Conservation (phyloP, 1,139 yeast genomes). For the Protomyces macrosporus region DNA sequence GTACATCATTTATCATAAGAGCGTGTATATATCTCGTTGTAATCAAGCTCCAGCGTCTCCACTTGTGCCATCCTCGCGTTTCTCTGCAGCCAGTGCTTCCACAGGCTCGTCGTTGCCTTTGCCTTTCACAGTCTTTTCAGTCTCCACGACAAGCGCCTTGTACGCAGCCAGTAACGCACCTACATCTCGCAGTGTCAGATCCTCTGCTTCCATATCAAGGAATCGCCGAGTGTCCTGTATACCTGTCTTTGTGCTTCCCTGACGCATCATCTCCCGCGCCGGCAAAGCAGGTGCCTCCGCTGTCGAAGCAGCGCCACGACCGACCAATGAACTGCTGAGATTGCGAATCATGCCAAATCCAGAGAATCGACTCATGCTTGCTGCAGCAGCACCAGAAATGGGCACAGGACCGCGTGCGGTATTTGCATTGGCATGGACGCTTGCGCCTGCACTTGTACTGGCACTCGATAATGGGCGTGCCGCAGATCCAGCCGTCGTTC, state of each 20-base stretch:
- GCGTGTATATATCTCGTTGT: too few species aligned
- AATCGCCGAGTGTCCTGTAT: not conserved
- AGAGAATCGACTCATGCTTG: not conserved
- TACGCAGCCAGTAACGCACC: constrained; percentile 13
- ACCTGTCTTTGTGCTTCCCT: not conserved
- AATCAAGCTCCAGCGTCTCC: too few species aligned
- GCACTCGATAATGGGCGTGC: not conserved
- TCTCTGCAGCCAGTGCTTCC: too few species aligned
- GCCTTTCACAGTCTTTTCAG: not conserved
- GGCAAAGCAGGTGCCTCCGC: not conserved
- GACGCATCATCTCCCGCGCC: not conserved
- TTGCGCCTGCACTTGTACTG: not conserved
- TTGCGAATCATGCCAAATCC: not conserved
- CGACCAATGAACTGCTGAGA: not conserved
- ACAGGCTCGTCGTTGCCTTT: too few species aligned
- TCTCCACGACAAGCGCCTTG: not conserved
- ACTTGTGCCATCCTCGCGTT: too few species aligned
- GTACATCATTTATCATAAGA: too few species aligned
- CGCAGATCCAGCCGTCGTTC: not conserved
- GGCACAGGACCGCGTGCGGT: not conserved
- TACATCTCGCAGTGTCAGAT: constrained; percentile 16
- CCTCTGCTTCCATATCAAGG: constrained; percentile 8
- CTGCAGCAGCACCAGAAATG: not conserved
- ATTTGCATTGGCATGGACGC: too few species aligned
- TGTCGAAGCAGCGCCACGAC: not conserved